Evolutionary conservation across 108 stramenopile species (phyloP).

Genomic region (Epipyxis sp.): DNA sequence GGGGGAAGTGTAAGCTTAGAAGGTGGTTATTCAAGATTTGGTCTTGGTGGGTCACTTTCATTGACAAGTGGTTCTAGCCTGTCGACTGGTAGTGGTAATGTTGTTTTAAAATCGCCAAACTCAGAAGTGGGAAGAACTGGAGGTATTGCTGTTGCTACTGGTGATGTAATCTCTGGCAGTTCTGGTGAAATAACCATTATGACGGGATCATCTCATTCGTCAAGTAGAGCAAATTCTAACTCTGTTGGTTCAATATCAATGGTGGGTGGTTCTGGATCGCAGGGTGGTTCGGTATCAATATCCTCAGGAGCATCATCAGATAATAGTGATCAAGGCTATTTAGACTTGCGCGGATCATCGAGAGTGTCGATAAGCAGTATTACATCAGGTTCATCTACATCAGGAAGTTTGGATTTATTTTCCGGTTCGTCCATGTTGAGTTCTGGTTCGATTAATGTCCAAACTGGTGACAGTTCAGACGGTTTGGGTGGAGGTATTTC

Average conservation of each 20-base stretch:
- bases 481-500: neutral
- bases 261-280: neutral
- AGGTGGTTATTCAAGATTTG: neutral
- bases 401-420: neutral
- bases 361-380: too few relatives aligned
- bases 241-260: too few relatives aligned
- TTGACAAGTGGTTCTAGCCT: slow-evolving; percentile 8
- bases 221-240: too few relatives aligned
- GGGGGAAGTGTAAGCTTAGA: too few relatives aligned
- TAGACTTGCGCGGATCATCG: too few relatives aligned
- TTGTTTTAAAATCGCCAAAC: neutral
- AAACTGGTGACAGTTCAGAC: neutral
- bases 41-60: neutral
- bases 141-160: neutral
- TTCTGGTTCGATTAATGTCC: neutral
- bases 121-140: neutral
- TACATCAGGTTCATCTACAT: too few relatives aligned
- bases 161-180: neutral
- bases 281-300: neutral
- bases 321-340: neutral
- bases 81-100: neutral
- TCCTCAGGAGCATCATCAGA: neutral
- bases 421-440: neutral
- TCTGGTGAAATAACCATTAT: neutral
- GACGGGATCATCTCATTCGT: slow-evolving; percentile 1